These are phyloP conservation scores for Clitopilus hobsonii DNA, from an alignment of 768 basidiomycete genomes.

Conservation along the genomic window DNA sequence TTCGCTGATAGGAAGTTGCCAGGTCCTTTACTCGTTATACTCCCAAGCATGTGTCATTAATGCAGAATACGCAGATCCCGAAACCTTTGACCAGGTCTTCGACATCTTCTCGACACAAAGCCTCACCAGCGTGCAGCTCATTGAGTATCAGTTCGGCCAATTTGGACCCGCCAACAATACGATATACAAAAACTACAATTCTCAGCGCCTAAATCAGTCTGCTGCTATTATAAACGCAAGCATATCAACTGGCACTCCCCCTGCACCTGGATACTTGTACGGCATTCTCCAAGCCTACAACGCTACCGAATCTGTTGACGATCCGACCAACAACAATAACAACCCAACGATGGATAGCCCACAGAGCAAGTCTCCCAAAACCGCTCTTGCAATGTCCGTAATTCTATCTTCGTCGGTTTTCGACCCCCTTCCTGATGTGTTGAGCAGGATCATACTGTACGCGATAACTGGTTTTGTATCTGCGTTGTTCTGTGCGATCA, in stretches of 20 bases:
- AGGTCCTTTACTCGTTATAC: slow-evolving; percentile 77
- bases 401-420: not conserved
- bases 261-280: slow-evolving; percentile 58
- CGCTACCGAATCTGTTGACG: slow-evolving; percentile 35
- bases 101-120: slow-evolving; percentile 75
- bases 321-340: slow-evolving; percentile 15
- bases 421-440: too few species aligned
- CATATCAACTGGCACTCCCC: slow-evolving; percentile 35
- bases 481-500: slow-evolving; percentile 77
- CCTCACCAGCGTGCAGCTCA: slow-evolving; percentile 50
- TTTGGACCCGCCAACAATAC: slow-evolving; percentile 46
- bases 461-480: slow-evolving; percentile 88
- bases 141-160: slow-evolving; percentile 57
- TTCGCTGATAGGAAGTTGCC: not conserved
- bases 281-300: slow-evolving; percentile 66
- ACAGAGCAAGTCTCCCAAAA: slow-evolving; percentile 26
- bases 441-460: slow-evolving; percentile 72
- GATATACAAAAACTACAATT: slow-evolving; percentile 54
- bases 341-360: slow-evolving; percentile 15
- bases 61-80: slow-evolving; percentile 58
- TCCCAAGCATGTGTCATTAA: slow-evolving; percentile 76
- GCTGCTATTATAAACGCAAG: slow-evolving; percentile 36
- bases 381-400: slow-evolving; percentile 73
- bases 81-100: slow-evolving; percentile 64
- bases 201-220: slow-evolving; percentile 56